A percentile compares a stretch with the other conserved stretches of the same genome.
These are phyloP conservation scores for Alternaria sp. DNA, from an alignment of 2,329 filamentous ascomycete genomes.

Conservation along the genomic window DNA sequence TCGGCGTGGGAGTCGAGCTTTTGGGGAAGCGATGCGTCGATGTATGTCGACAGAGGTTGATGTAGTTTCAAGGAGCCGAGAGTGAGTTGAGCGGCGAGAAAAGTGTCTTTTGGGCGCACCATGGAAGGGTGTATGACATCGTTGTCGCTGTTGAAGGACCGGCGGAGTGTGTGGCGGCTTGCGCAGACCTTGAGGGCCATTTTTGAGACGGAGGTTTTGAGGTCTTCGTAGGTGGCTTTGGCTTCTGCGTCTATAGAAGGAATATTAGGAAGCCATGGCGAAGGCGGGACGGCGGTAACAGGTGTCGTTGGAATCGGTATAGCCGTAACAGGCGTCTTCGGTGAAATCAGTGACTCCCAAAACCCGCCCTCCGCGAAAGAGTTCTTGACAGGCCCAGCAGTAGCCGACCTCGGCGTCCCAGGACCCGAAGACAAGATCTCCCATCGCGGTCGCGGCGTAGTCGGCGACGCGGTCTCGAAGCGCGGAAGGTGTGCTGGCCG, in stretches of 20 bases:
- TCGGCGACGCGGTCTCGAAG: not conserved
- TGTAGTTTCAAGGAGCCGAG: not conserved
- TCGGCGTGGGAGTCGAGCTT: slow-evolving; percentile 4
- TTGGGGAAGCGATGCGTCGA: not conserved
- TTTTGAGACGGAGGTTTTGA: not conserved
- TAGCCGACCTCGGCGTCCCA: slow-evolving; percentile 20
- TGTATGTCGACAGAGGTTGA: not conserved
- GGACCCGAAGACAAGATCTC: slow-evolving; percentile 15
- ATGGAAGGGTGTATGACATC: slow-evolving; percentile 14
- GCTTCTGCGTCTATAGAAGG: not conserved
- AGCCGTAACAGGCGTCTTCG: slow-evolving; percentile 1
- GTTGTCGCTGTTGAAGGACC: not conserved
- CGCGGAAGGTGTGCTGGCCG: slow-evolving; percentile 2
- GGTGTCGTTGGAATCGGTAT: not conserved
- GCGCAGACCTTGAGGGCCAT: slow-evolving; percentile 16
- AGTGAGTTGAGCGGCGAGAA: slow-evolving; percentile 2
- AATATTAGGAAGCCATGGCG: not conserved
- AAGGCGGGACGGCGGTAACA: not conserved
- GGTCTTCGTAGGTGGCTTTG: slow-evolving; percentile 4
- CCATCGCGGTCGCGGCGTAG: slow-evolving; percentile 23
- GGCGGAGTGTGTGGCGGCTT: slow-evolving; percentile 1
- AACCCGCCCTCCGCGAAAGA: slow-evolving; percentile 24
- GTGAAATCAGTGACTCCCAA: slow-evolving; percentile 17
- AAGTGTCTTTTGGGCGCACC: slow-evolving; percentile 3
- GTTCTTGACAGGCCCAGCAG: slow-evolving; percentile 14